phyloP scores from a whole-genome alignment of 352 stramenopile genomes.

The Phytopythium chamaehyphon region DNA sequence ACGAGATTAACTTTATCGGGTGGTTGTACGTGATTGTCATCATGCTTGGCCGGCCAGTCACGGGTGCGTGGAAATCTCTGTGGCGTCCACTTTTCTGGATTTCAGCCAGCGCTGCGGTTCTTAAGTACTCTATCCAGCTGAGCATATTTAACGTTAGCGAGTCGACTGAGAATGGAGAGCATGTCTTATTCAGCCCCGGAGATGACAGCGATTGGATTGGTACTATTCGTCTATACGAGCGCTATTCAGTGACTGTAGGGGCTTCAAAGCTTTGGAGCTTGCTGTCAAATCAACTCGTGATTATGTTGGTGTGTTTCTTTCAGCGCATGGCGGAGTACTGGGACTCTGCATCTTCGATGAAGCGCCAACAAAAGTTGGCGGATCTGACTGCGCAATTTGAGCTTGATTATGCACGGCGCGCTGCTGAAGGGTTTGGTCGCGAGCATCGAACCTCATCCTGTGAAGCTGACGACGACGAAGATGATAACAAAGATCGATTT shows the following conservation, averaged over 20 bases:
- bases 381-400: constrained; percentile 41
- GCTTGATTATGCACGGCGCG: constrained; percentile 36
- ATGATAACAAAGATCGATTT: constrained; percentile 40
- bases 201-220: constrained; percentile 59
- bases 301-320: constrained; percentile 73
- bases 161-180: constrained; percentile 7
- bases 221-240: constrained; percentile 44
- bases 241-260: constrained; percentile 23
- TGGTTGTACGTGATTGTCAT: constrained; percentile 65
- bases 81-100: constrained; percentile 84
- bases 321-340: constrained; percentile 73
- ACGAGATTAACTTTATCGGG: constrained; percentile 59
- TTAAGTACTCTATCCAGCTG: constrained; percentile 71
- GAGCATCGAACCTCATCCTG: constrained; percentile 47
- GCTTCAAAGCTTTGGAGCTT: constrained; percentile 49
- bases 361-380: constrained; percentile 27
- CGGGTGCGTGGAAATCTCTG: constrained; percentile 56
- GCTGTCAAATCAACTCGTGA: constrained; percentile 46
- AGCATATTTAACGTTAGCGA: constrained; percentile 41
- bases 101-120: constrained; percentile 42
- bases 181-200: constrained; percentile 36
- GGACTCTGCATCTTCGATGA: constrained; percentile 37
- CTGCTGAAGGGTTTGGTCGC: constrained; percentile 26
- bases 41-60: constrained; percentile 46
- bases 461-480: constrained; percentile 48